Evolutionary conservation across 1,284 basidiomycete genomes (phyloP), one percentile per base, ranked within the genome.

Genomic region (Moesziomyces antarcticus): DNA sequence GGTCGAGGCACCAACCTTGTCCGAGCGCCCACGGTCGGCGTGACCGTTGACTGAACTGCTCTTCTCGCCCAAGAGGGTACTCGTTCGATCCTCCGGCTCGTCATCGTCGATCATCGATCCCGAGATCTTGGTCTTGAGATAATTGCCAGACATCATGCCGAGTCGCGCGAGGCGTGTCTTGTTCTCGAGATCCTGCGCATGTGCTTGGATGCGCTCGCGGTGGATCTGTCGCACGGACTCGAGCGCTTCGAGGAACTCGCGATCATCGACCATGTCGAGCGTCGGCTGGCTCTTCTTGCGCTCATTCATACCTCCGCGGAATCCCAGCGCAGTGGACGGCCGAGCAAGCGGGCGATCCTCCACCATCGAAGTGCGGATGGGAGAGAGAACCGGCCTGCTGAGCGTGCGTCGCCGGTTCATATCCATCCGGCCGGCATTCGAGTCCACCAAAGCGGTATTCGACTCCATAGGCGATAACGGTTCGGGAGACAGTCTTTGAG

Each of bases 241-340:
- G 16, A 81, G 62, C 20, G 76, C 79, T 56, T 73, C 59, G 30
- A 81, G 61, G 61, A 81, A 81, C 60, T 81, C 79, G 45, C 47
- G 61, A 49, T 81, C 79, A 40, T 81, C 79, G 14, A 70, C 74
- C 51, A 81, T 81, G 46, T 72, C 77, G 40, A 81, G 73, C 52
- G 79, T 77, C 10, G 77, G 75, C 48, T 78, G 78, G 56, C 77
- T 74, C 69, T 70, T 73, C 66, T 79, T 75, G 48, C 73, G 69
- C 25, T 61, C 56, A n/a, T 42, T 55, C 48, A 66, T 35, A 16
- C 46, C 37, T 16, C 61, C 53, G 14, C 63, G 40, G 56, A 70
- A 62, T 22, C 71, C 66, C 44, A 59, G 60, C n/a, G 65, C 61
- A 3, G 59, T 57, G 35, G 68, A 72, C 13, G 73, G 67, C 10